Percentiles rank a stretch among this genome's conserved stretches.
phyloP scores from a whole-genome alignment of 768 basidiomycete species.

The Myochromella boudieri region DNA sequence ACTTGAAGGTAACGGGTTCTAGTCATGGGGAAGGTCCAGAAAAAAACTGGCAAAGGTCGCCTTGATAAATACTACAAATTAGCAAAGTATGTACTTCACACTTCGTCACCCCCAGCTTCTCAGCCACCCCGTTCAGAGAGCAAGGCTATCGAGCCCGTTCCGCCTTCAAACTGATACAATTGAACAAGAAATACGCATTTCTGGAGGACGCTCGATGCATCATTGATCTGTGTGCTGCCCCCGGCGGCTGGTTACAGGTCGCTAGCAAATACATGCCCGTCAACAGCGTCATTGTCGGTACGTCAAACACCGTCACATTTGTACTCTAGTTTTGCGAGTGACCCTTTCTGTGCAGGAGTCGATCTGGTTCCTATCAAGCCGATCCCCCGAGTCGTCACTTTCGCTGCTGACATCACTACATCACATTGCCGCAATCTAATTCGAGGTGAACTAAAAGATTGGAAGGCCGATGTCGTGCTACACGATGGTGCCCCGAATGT shows the following conservation, averaged over 20 bases:
- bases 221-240: constrained; percentile 97
- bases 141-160: constrained; percentile 99
- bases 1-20: too few species aligned
- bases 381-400: constrained; percentile 89
- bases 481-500: constrained; percentile 99
- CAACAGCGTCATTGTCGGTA: constrained; percentile 91
- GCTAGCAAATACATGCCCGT: constrained; percentile 96
- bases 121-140: constrained; percentile 56
- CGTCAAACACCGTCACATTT: too few species aligned
- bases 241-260: constrained; percentile 98
- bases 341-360: constrained; percentile 56
- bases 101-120: neutral
- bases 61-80: constrained; percentile 97
- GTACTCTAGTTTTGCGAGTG: too few species aligned
- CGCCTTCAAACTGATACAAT: constrained; percentile 97
- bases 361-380: constrained; percentile 96
- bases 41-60: constrained; percentile 95
- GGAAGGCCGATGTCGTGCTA: constrained; percentile 98
- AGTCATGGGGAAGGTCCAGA: constrained; percentile 86
- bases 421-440: constrained; percentile 85
- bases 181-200: constrained; percentile 97
- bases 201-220: constrained; percentile 88
- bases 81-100: constrained; percentile 62
- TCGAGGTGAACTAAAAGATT: constrained; percentile 89
- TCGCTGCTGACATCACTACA: constrained; percentile 94